phyloP scores from a whole-genome alignment of 2,329 filamentous ascomycete genomes.

The Aspergillus ustus region DNA sequence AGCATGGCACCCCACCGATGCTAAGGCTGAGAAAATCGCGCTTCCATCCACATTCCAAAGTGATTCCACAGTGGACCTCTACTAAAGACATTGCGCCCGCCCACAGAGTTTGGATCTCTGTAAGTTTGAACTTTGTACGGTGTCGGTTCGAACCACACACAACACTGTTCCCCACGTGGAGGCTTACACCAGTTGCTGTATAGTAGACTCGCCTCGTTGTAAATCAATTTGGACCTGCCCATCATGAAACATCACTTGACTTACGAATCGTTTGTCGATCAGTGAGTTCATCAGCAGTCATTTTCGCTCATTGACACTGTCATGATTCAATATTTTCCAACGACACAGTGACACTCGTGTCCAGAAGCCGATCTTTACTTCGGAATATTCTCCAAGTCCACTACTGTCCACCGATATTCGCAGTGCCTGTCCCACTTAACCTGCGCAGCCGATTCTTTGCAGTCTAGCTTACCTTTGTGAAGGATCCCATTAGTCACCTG shows the following conservation, averaged over 20 bases:
- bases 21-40: slow-evolving; percentile 3
- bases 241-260: neutral
- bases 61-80: neutral
- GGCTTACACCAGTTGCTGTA: neutral
- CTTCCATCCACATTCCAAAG: neutral
- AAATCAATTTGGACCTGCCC: neutral
- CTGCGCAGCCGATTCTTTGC: neutral
- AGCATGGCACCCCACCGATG: neutral
- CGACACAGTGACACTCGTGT: neutral
- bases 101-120: neutral
- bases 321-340: neutral
- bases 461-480: neutral
- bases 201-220: neutral
- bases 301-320: neutral
- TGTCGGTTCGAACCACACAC: neutral
- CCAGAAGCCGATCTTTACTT: neutral
- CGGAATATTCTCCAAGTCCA: neutral
- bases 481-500: slow-evolving; percentile 1
- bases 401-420: neutral
- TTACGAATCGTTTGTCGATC: neutral
- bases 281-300: neutral
- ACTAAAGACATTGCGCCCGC: neutral
- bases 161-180: neutral
- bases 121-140: neutral
- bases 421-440: neutral